phyloP scores from a whole-genome alignment of 2,329 filamentous ascomycete species.

The Sclerotinia borealis region DNA sequence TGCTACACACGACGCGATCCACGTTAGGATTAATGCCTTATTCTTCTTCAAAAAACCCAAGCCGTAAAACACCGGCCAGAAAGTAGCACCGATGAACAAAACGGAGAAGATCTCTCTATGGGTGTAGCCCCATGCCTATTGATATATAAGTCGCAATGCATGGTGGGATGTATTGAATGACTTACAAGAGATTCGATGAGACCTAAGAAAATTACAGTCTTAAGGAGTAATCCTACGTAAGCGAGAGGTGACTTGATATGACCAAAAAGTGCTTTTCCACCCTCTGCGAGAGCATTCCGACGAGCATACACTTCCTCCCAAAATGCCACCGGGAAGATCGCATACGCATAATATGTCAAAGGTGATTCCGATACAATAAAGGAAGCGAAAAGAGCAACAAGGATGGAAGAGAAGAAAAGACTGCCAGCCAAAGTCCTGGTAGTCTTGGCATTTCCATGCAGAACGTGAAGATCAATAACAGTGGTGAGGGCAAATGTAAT shows the following conservation, averaged over 20 bases:
- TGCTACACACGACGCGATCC: constrained; percentile 67
- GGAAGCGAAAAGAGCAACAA: constrained; percentile 71
- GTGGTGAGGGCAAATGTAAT: constrained; percentile 87
- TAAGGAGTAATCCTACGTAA: constrained; percentile 53
- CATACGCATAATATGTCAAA: constrained; percentile 81
- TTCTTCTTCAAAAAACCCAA: constrained; percentile 64
- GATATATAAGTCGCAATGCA: background rate
- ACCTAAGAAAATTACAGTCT: constrained; percentile 61
- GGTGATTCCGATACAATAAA: constrained; percentile 77
- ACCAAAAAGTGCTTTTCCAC: constrained; percentile 61
- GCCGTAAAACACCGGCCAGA: constrained; percentile 76
- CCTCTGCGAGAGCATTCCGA: constrained; percentile 61
- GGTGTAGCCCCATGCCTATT: constrained; percentile 83
- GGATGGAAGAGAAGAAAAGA: constrained; percentile 65
- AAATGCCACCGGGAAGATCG: constrained; percentile 86
- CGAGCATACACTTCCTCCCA: constrained; percentile 93
- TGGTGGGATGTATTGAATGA: constrained; percentile 13
- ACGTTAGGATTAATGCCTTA: constrained; percentile 56
- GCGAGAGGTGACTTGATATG: constrained; percentile 58
- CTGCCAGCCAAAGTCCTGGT: constrained; percentile 55
- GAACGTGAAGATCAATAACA: constrained; percentile 80
- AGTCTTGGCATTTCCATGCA: constrained; percentile 62
- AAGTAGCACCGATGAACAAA: constrained; percentile 67
- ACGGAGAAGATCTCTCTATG: constrained; percentile 79
- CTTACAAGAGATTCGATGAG: constrained; percentile 73